These are phyloP conservation scores for Cinnamomum chago DNA, from an alignment of 164 flowering plant species.

Conservation along the genomic window DNA sequence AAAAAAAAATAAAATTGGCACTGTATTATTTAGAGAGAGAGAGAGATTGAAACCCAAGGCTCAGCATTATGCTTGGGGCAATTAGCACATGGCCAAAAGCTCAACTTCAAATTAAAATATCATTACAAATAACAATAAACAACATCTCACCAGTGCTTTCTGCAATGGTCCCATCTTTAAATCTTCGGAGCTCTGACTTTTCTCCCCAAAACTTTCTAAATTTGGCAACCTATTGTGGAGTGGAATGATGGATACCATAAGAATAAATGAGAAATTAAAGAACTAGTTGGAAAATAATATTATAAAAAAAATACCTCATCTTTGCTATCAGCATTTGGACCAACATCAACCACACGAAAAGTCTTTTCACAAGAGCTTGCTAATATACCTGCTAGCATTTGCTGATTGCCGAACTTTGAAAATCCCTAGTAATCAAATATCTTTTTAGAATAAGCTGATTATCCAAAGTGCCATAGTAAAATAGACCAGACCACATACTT, in stretches of 20 bases:
- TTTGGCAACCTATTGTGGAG: slow-evolving; percentile 41
- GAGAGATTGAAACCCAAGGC: neutral
- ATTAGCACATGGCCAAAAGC: slow-evolving; percentile 6
- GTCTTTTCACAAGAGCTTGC: slow-evolving; percentile 57
- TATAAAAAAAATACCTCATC: slow-evolving; percentile 50
- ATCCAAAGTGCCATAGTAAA: slow-evolving; percentile 1
- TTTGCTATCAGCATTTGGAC: slow-evolving; percentile 83
- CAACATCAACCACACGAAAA: slow-evolving; percentile 64
- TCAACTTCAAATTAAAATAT: slow-evolving; percentile 1
- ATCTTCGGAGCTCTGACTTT: slow-evolving; percentile 78
- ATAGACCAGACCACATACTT: slow-evolving; percentile 35
- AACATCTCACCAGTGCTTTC: slow-evolving; percentile 73
- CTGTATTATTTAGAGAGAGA: neutral
- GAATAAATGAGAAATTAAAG: neutral
- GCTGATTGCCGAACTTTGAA: slow-evolving; percentile 42
- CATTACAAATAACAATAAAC: neutral
- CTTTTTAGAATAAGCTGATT: neutral
- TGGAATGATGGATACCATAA: neutral
- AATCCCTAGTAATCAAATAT: slow-evolving; percentile 53
- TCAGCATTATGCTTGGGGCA: neutral
- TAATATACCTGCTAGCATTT: slow-evolving; percentile 62
- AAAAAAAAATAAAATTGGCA: neutral
- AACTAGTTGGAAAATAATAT: neutral
- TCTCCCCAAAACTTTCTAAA: slow-evolving; percentile 94
- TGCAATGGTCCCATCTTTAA: slow-evolving; percentile 82